phyloP scores from a whole-genome alignment of 768 basidiomycete species.

The Naganishia friedmannii region DNA sequence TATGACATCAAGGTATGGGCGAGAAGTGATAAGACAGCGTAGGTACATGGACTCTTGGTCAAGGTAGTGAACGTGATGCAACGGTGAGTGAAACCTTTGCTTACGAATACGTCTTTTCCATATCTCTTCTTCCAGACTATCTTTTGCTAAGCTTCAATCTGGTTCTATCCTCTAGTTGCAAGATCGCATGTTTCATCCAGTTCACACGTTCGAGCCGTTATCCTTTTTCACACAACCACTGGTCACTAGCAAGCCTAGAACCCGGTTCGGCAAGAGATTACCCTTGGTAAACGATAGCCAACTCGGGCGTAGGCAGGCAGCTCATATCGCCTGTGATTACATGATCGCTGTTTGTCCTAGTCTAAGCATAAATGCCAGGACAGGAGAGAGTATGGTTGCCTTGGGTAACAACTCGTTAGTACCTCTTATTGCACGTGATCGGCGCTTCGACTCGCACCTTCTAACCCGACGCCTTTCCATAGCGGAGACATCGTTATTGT shows the following conservation, averaged over 20 bases:
- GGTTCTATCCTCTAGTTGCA: conserved; percentile 32
- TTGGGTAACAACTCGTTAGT: conserved; percentile 48
- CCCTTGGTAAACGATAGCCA: neutral
- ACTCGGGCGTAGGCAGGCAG: conserved; percentile 21
- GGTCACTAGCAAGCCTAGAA: conserved; percentile 26
- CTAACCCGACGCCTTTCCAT: neutral
- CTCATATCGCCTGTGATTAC: conserved; percentile 40
- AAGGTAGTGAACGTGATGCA: conserved; percentile 35
- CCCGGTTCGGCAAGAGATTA: conserved; percentile 18
- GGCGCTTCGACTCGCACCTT: neutral
- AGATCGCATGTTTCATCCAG: conserved; percentile 35
- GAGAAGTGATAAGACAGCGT: conserved; percentile 89
- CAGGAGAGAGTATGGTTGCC: conserved; percentile 39
- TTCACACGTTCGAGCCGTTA: conserved; percentile 39
- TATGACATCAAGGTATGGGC: conserved; percentile 62
- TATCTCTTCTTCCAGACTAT: neutral
- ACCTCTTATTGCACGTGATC: neutral
- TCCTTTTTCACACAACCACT: conserved; percentile 7
- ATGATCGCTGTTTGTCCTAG: conserved; percentile 43
- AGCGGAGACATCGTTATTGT: conserved; percentile 43
- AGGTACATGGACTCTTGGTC: conserved; percentile 65
- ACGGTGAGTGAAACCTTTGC: conserved; percentile 34
- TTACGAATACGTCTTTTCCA: neutral
- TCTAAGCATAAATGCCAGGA: conserved; percentile 38
- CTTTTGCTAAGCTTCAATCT: neutral